Conservation (phyloP, 768 basidiomycete genomes). For the Exsudoporus frostii region DNA sequence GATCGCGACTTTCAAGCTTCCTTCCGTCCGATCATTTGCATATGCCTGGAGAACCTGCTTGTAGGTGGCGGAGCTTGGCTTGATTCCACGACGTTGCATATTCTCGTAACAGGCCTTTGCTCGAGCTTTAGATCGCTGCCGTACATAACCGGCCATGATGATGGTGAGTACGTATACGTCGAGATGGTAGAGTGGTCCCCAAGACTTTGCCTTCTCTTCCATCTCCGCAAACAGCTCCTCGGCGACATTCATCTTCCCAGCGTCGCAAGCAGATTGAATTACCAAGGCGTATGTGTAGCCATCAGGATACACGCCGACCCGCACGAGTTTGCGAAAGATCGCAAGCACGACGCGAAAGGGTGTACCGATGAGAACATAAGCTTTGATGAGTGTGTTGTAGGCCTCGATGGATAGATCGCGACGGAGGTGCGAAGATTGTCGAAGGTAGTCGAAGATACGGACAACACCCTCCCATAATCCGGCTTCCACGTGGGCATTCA, state of each 20-base stretch:
- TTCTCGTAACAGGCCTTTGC: conserved; percentile 70
- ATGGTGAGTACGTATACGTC: conserved; percentile 67
- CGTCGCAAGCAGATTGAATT: conserved; percentile 79
- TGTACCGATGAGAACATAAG: conserved; percentile 76
- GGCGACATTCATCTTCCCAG: conserved; percentile 61
- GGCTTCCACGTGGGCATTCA: conserved; percentile 81
- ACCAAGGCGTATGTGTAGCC: conserved; percentile 65
- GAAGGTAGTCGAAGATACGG: conserved; percentile 62
- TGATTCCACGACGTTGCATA: conserved; percentile 63
- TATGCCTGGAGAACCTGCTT: conserved; percentile 64
- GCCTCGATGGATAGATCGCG: conserved; percentile 53
- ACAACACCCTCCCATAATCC: conserved; percentile 79
- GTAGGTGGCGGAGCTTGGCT: conserved; percentile 68
- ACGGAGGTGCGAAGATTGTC: conserved; percentile 32
- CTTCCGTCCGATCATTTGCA: conserved; percentile 43
- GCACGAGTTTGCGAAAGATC: conserved; percentile 56
- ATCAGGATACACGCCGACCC: conserved; percentile 54
- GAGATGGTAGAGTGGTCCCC: conserved; percentile 40
- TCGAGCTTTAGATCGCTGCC: conserved; percentile 43
- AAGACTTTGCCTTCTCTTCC: conserved; percentile 41
- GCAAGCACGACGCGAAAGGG: conserved; percentile 63
- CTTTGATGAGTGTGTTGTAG: conserved; percentile 79
- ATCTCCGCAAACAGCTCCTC: conserved; percentile 66
- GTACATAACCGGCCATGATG: conserved; percentile 71
- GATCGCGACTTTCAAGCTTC: conserved; percentile 59